phyloP scores from a whole-genome alignment of 208 protist species.

The Leishmania braziliensis region DNA sequence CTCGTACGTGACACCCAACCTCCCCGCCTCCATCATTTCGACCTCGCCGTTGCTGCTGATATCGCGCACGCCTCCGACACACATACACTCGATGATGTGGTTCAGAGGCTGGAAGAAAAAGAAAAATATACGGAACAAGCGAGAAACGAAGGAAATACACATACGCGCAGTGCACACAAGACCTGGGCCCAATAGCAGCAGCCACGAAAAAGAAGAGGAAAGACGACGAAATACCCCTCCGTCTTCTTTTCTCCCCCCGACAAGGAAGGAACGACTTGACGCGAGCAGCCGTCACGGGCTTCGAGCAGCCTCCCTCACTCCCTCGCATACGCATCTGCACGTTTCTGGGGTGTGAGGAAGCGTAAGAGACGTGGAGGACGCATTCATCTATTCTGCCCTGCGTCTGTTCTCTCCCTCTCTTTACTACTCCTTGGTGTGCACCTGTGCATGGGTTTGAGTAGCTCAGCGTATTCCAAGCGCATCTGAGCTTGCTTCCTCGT shows the following conservation, averaged over 20 bases:
- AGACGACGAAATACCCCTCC: background rate
- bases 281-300: background rate
- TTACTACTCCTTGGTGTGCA: background rate
- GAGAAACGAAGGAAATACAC: background rate
- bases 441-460: background rate
- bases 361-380: background rate
- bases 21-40: background rate
- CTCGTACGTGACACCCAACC: background rate
- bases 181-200: background rate
- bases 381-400: background rate
- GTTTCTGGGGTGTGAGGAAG: background rate
- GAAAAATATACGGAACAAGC: background rate
- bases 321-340: background rate
- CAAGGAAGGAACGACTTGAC: background rate
- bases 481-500: background rate
- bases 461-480: background rate
- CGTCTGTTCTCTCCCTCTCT: background rate
- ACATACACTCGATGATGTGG: background rate
- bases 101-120: background rate
- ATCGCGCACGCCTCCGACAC: background rate
- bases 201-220: background rate
- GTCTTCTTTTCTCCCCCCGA: background rate
- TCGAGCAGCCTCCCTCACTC: background rate
- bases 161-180: background rate
- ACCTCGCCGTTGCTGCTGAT: background rate